Conservation (phyloP, 2,329 filamentous ascomycete species). For the Verticillium dahliae region DNA sequence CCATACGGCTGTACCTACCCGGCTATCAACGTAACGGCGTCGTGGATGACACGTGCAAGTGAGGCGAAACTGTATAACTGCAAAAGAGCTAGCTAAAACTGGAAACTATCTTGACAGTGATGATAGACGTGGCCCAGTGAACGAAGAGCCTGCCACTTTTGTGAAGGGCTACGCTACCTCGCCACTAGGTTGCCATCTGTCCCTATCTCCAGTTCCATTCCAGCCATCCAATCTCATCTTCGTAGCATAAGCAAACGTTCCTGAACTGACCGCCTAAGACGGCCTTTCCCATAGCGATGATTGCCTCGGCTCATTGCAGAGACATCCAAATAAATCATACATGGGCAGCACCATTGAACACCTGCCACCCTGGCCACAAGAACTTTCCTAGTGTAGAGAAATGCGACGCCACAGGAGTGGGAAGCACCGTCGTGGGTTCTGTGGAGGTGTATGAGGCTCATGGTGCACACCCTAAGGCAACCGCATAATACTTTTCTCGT, state of each 20-base stretch:
- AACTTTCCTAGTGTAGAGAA: neutral
- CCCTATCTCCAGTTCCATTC: neutral
- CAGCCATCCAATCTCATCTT: neutral
- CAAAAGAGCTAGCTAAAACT: neutral
- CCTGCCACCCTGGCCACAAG: neutral
- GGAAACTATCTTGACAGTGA: neutral
- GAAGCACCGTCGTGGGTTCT: neutral
- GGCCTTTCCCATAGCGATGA: neutral
- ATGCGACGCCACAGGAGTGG: neutral
- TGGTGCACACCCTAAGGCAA: neutral
- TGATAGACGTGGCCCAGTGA: neutral
- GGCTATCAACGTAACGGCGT: no score
- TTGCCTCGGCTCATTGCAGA: neutral
- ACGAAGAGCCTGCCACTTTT: neutral
- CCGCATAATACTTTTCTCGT: neutral
- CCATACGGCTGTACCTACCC: no score
- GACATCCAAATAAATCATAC: neutral
- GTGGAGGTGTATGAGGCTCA: neutral
- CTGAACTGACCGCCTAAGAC: neutral
- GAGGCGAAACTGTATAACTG: neutral
- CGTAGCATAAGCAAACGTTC: neutral
- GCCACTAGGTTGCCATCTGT: neutral
- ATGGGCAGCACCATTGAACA: neutral
- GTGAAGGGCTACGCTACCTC: neutral
- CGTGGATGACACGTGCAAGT: no score